Evolutionary conservation across 208 protist genomes (phyloP).

Genomic region (Leishmania major): DNA sequence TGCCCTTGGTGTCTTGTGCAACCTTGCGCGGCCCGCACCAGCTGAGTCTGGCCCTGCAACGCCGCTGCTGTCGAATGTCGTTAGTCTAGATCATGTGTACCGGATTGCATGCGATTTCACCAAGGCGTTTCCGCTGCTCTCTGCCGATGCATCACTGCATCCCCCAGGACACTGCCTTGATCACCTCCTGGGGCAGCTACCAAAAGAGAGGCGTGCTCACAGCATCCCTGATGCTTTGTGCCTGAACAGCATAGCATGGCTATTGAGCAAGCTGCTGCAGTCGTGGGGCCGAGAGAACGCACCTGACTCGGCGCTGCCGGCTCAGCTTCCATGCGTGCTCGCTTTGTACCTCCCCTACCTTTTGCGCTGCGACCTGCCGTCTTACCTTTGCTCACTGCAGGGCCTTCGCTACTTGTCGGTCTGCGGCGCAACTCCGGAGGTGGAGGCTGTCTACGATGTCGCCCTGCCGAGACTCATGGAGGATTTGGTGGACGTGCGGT

Average conservation of each 20-base stretch:
- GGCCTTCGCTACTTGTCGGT: constrained; percentile 8
- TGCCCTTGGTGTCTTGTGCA: constrained; percentile 5
- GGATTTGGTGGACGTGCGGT: constrained; percentile 22
- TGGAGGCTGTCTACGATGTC: constrained; percentile 17
- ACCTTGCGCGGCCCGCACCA: not conserved
- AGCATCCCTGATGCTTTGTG: constrained; percentile 15
- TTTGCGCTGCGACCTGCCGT: constrained; percentile 24
- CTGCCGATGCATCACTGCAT: constrained; percentile 10
- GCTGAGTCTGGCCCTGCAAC: no score
- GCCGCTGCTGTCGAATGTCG: not conserved
- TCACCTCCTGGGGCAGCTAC: constrained; percentile 3
- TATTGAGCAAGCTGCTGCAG: constrained; percentile 16
- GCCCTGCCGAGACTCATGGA: constrained; percentile 19
- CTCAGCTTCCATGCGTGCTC: constrained; percentile 21
- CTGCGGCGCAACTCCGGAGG: constrained; percentile 7
- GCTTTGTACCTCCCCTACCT: constrained; percentile 29
- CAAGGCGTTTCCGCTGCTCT: not conserved
- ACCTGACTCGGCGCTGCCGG: constrained; percentile 6
- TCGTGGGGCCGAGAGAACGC: constrained; percentile 14
- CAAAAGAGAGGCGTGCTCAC: not conserved
- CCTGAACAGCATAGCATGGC: not conserved
- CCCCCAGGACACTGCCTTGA: constrained; percentile 20
- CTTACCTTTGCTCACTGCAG: constrained; percentile 14
- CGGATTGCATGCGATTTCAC: constrained; percentile 4
- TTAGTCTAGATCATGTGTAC: constrained; percentile 10